Percentiles rank a stretch among this genome's conserved stretches.
These are phyloP conservation scores for Thermoascus crustaceus DNA, from an alignment of 2,329 filamentous ascomycete genomes.

Conservation along the genomic window DNA sequence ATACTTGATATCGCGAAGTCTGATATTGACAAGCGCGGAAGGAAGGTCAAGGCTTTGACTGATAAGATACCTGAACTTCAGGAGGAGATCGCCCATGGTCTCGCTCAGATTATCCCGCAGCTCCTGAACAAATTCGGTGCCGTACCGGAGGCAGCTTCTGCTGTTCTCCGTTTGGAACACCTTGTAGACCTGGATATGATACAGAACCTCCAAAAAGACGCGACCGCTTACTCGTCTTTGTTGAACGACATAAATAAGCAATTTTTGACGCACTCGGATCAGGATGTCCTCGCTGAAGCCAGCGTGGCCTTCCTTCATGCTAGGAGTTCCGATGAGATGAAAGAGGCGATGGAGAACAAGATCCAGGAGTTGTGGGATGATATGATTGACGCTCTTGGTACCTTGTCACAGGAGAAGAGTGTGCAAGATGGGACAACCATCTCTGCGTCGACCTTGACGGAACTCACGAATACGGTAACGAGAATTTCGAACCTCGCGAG, in stretches of 20 bases:
- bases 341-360: slow-evolving; percentile 75
- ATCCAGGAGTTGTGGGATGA: slow-evolving; percentile 81
- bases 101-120: slow-evolving; percentile 72
- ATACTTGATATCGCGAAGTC: slow-evolving; percentile 60
- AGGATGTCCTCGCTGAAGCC: slow-evolving; percentile 75
- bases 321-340: slow-evolving; percentile 76
- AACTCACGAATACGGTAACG: slow-evolving; percentile 64
- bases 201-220: slow-evolving; percentile 78
- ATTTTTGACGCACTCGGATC: slow-evolving; percentile 85
- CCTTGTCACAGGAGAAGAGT: slow-evolving; percentile 62
- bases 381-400: slow-evolving; percentile 62
- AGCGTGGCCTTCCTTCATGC: slow-evolving; percentile 76
- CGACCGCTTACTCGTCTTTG: slow-evolving; percentile 68
- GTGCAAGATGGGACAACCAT: slow-evolving; percentile 65
- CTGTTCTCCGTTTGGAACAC: slow-evolving; percentile 78
- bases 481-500: slow-evolving; percentile 74
- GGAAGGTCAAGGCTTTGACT: slow-evolving; percentile 51
- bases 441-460: slow-evolving; percentile 54
- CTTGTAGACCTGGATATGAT: slow-evolving; percentile 81
- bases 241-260: slow-evolving; percentile 90
- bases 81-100: slow-evolving; percentile 67
- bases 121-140: slow-evolving; percentile 90
- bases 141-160: slow-evolving; percentile 74
- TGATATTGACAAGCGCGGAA: slow-evolving; percentile 45
- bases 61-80: slow-evolving; percentile 60